phyloP scores from a whole-genome alignment of 169 alveolate genomes.

The Plasmodium vivax region DNA sequence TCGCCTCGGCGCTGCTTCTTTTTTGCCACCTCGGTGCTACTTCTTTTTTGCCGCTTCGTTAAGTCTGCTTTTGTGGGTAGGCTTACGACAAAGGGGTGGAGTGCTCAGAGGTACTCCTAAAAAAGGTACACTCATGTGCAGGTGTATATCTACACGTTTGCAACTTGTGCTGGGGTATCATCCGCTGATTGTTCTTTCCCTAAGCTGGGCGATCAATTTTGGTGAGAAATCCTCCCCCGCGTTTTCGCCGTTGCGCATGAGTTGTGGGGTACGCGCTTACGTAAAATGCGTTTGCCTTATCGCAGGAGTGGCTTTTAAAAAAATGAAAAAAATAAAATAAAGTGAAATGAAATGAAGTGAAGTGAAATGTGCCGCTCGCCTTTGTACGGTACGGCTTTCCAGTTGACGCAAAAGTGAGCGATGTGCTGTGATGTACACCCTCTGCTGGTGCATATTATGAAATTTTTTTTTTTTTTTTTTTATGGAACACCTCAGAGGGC shows the following conservation, averaged over 20 bases:
- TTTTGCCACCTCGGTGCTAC: too few species aligned
- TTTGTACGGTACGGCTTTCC: not conserved
- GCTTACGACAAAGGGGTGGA: not conserved
- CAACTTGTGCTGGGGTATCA: not conserved
- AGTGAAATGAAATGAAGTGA: not conserved
- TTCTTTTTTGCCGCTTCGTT: not conserved
- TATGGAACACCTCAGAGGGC: not conserved
- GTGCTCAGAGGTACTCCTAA: not conserved
- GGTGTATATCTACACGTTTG: constrained; percentile 1
- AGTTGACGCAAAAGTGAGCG: not conserved
- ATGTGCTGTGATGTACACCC: not conserved
- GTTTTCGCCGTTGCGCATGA: not conserved
- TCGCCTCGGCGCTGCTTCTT: not conserved
- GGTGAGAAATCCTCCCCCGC: not conserved
- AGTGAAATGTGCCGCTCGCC: not conserved
- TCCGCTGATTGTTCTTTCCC: not conserved
- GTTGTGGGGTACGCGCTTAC: not conserved
- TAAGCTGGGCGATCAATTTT: not conserved
- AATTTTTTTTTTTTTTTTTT: not conserved
- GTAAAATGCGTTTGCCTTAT: not conserved
- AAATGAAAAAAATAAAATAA: too few species aligned
- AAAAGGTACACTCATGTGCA: not conserved
- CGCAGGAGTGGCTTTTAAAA: not conserved
- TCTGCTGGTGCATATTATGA: not conserved
- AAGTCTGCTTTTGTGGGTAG: not conserved